Percentiles rank a stretch among this genome's conserved stretches.
phyloP scores from a whole-genome alignment of 305 asterid species.

The Fraxinus nigra region DNA sequence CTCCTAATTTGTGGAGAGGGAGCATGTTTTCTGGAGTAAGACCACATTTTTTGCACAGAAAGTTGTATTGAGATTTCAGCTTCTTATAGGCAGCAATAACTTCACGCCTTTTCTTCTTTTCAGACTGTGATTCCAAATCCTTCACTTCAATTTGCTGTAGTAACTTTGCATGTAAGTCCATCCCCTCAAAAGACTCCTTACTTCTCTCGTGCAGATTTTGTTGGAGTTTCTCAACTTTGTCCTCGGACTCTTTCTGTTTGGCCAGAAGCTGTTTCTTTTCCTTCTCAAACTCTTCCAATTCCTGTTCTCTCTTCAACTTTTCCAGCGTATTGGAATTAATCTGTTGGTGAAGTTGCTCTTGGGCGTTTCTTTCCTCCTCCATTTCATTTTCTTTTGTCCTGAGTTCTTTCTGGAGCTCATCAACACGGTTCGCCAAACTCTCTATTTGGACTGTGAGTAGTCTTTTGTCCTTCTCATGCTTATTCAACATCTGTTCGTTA shows the following conservation, averaged over 20 bases:
- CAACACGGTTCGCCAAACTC: constrained; percentile 28
- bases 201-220: constrained; percentile 40
- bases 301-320: constrained; percentile 47
- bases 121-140: constrained; percentile 61
- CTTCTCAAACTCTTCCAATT: constrained; percentile 49
- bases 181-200: constrained; percentile 51
- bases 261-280: constrained; percentile 54
- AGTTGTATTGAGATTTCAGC: constrained; percentile 62
- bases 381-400: constrained; percentile 38
- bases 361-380: constrained; percentile 46
- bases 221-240: constrained; percentile 51
- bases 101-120: constrained; percentile 43
- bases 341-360: constrained; percentile 44
- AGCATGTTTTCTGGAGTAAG: constrained; percentile 45
- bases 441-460: constrained; percentile 41
- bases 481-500: constrained; percentile 37
- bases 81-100: constrained; percentile 40
- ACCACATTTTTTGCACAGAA: constrained; percentile 43
- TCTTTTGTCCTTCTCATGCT: constrained; percentile 46
- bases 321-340: constrained; percentile 36
- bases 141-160: constrained; percentile 62
- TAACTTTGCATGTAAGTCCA: constrained; percentile 62
- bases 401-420: constrained; percentile 51
- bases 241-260: constrained; percentile 47
- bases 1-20: constrained; percentile 35